Evolutionary conservation across 2,329 filamentous ascomycete species (phyloP).

Genomic region (Diaporthe longicolla): DNA sequence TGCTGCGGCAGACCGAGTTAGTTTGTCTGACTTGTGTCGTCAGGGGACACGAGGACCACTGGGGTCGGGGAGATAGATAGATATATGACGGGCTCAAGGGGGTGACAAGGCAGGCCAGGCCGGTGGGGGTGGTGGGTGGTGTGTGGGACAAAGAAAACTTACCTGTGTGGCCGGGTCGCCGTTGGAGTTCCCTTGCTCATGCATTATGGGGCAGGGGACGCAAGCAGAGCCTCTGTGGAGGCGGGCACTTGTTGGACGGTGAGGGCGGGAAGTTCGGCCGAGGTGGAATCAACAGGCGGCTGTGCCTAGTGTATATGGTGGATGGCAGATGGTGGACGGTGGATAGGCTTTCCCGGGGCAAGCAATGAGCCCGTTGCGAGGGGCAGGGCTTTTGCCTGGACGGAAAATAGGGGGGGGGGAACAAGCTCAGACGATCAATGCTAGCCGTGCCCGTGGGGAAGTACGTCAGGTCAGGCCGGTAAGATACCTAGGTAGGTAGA

Average conservation of each 20-base stretch:
- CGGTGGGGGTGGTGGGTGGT: neutral
- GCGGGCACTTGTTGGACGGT: conserved; percentile 18
- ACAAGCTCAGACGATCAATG: conserved; percentile 34
- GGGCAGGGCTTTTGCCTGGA: conserved; percentile 27
- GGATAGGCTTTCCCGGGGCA: conserved; percentile 31
- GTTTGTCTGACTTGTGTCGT: neutral
- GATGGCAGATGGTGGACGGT: conserved; percentile 26
- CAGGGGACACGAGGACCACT: neutral
- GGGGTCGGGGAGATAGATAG: neutral
- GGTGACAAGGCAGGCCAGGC: conserved; percentile 3
- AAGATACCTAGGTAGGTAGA: neutral
- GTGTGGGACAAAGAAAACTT: conserved; percentile 31
- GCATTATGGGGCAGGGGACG: conserved; percentile 42
- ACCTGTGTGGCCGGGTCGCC: conserved; percentile 41
- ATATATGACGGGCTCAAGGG: conserved; percentile 12
- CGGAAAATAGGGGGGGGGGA: neutral
- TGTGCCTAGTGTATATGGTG: conserved; percentile 23
- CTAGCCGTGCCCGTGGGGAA: conserved; percentile 23
- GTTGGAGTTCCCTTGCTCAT: conserved; percentile 43
- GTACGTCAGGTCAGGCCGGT: neutral
- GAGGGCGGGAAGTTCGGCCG: conserved; percentile 28
- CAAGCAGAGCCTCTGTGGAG: conserved; percentile 30
- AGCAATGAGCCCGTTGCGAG: conserved; percentile 17
- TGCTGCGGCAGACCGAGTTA: conserved; percentile 30
- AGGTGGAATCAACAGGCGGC: conserved; percentile 33